Conservation (phyloP, 140 eudicot species). For the Ambrosia hybrid region DNA sequence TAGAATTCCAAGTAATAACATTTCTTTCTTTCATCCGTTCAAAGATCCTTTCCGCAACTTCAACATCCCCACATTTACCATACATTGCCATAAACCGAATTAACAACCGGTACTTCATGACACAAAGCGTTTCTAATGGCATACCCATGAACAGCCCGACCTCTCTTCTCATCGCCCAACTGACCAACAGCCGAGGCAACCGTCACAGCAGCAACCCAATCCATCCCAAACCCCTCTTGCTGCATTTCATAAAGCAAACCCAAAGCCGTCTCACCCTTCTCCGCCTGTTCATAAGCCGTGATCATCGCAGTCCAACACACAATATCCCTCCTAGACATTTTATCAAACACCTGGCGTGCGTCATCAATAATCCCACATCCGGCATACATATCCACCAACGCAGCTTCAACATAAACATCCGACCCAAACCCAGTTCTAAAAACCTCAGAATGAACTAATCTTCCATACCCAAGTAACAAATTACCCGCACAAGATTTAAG, state of each 20-base stretch:
- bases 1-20: slow-evolving; percentile 66
- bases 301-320: slow-evolving; percentile 51
- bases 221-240: slow-evolving; percentile 31
- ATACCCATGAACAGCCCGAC: slow-evolving; percentile 46
- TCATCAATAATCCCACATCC: slow-evolving; percentile 40
- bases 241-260: slow-evolving; percentile 32
- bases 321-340: slow-evolving; percentile 39
- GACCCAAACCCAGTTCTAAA: slow-evolving; percentile 45
- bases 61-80: slow-evolving; percentile 44
- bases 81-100: slow-evolving; percentile 43
- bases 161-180: slow-evolving; percentile 40
- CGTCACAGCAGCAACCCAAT: slow-evolving; percentile 41
- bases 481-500: slow-evolving; percentile 37
- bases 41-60: slow-evolving; percentile 45
- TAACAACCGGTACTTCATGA: slow-evolving; percentile 53
- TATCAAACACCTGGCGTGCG: slow-evolving; percentile 46
- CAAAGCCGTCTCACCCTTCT: slow-evolving; percentile 28
- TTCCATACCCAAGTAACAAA: slow-evolving; percentile 17
- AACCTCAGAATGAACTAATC: slow-evolving; percentile 36
- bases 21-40: slow-evolving; percentile 35
- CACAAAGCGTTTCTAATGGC: slow-evolving; percentile 23
- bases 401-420: slow-evolving; percentile 44
- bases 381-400: slow-evolving; percentile 45
- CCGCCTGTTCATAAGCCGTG: slow-evolving; percentile 44
- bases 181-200: slow-evolving; percentile 47